Percentiles rank a stretch among this genome's conserved stretches.
Evolutionary conservation across 257 asterid genomes (phyloP).

Genomic region (Ballota nigra): DNA sequence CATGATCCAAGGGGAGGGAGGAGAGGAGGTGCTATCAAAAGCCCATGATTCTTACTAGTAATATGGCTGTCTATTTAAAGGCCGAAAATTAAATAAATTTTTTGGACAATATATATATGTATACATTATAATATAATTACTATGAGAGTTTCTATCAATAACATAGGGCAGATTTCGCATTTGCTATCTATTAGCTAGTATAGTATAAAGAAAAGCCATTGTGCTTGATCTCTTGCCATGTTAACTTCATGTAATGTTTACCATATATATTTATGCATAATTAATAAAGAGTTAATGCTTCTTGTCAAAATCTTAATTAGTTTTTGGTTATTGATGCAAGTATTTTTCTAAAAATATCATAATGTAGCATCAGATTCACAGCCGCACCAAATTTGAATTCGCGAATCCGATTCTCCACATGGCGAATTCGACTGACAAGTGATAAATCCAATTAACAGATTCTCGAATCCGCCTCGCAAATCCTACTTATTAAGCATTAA

Average conservation of each 20-base stretch:
- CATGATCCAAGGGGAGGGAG: conserved; percentile 83
- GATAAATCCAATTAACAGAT: no score
- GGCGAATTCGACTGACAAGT: no score
- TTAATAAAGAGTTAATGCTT: no score
- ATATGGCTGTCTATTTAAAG: background rate
- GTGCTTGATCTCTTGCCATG: conserved; percentile 15
- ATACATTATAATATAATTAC: background rate
- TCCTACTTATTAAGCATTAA: no score
- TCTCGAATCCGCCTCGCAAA: no score
- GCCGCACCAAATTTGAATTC: no score
- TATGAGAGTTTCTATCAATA: conserved; percentile 16
- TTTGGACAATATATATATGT: conserved; percentile 11
- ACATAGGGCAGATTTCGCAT: background rate
- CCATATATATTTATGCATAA: background rate
- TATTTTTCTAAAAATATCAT: no score
- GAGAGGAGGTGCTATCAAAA: conserved; percentile 52
- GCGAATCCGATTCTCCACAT: no score
- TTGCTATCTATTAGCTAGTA: background rate
- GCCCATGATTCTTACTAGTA: conserved; percentile 30
- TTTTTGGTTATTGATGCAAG: no score
- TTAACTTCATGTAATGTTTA: conserved; percentile 10
- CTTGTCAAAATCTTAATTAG: no score
- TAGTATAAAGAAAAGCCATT: conserved; percentile 10
- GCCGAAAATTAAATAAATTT: background rate
- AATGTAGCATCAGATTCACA: no score